Evolutionary conservation across 306 rosid species (phyloP), one percentile per base, ranked within the genome.

Genomic region (Echinosophora koreensis): DNA sequence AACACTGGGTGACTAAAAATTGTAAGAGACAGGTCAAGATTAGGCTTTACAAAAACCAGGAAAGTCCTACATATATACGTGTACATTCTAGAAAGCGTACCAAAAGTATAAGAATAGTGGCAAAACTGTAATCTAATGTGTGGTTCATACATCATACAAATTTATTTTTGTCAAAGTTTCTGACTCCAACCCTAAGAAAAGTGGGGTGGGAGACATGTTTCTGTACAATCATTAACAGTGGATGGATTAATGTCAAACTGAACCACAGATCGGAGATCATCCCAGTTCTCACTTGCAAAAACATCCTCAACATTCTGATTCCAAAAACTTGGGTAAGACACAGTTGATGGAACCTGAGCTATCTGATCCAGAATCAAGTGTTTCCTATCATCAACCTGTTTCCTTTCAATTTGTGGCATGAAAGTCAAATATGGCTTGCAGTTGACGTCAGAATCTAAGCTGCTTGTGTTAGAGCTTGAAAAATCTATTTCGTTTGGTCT

Each of bases 261-360:
- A 55, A 90, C 89, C 22, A 90, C 79, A 11, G 85, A 57, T 77
- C 81, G 79, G 30, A 90, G 75, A 82, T 90, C 94, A 56, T 90
- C 90, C 89, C 89, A 90, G 76, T 60, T 82, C 41, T 74, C 90
- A 57, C 71, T 39, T 2, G 76, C 42, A 51, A 88, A 78, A 39
- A 75, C 44, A 75, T 84, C 88, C 9, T 76, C 86, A 1, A 59
- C 60, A 46, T 39, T 84, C 4, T 73, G 76, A 66, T 16, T 79
- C 87, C 59, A 39, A 2, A 87, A 65, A 73, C 71, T 76, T 17
- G 84, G 55, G n/a, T 74, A 52, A 4, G 84, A 35, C 17, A 60
- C 55, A 10, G 14, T 63, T 77, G 84, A 15, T 49, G 79, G 3
- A n/a, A 62, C 77, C 72, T 38, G 74, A 67, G 59, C 47, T 5